Evolutionary conservation across 2,329 filamentous ascomycete species (phyloP).

Genomic region (Amauroascus verrucosus): DNA sequence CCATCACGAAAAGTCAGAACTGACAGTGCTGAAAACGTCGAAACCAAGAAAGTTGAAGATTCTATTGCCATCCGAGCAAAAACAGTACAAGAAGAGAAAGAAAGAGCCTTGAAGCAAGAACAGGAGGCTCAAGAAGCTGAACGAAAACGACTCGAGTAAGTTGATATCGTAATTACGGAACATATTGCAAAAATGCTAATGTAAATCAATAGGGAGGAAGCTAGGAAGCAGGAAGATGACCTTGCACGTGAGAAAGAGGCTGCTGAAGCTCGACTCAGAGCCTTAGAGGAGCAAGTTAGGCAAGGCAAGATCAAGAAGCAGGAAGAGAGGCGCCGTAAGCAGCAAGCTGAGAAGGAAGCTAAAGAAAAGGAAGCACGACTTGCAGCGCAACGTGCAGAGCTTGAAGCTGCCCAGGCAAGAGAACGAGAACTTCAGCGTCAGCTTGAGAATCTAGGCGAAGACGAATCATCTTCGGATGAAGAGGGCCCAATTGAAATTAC

Average conservation of each 20-base stretch:
- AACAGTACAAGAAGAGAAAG: constrained; percentile 49
- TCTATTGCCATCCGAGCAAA: constrained; percentile 50
- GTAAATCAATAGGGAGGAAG: constrained; percentile 51
- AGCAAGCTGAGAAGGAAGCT: constrained; percentile 73
- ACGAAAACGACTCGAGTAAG: constrained; percentile 72
- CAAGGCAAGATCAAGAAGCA: constrained; percentile 92
- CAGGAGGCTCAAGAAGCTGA: constrained; percentile 66
- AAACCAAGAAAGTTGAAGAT: constrained; percentile 47
- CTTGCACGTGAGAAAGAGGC: constrained; percentile 69
- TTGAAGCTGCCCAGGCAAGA: constrained; percentile 80
- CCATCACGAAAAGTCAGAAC: constrained; percentile 61
- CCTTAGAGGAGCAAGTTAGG: constrained; percentile 85
- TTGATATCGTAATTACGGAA: constrained; percentile 21
- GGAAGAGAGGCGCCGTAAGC: constrained; percentile 86
- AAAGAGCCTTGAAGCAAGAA: constrained; percentile 53
- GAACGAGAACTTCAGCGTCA: constrained; percentile 84
- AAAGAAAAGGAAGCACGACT: constrained; percentile 81
- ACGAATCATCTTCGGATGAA: constrained; percentile 68
- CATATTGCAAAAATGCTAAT: constrained; percentile 11
- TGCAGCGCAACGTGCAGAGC: constrained; percentile 75
- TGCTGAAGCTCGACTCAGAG: constrained; percentile 70
- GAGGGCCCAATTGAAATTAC: constrained; percentile 64
- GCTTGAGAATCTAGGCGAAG: constrained; percentile 66
- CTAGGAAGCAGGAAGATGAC: constrained; percentile 66
- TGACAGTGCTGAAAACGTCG: constrained; percentile 46